Evolutionary conservation across 169 alveolate genomes (phyloP).

Genomic region (Cystoisospora suis): DNA sequence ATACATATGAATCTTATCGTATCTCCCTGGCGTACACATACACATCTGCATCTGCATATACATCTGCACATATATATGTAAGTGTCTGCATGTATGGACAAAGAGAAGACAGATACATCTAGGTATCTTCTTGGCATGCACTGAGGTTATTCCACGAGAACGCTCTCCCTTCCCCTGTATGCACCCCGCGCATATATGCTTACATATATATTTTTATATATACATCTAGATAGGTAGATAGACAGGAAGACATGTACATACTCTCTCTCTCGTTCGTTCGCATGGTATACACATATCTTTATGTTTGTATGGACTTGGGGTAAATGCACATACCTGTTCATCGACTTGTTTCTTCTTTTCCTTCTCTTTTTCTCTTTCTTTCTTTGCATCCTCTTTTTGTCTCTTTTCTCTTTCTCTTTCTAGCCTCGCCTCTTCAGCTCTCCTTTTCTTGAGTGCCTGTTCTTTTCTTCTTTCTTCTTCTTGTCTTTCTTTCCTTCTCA

Average conservation of each 20-base stretch:
- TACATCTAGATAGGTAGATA: no score
- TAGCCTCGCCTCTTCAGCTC: conserved; percentile 13
- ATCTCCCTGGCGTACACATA: neutral
- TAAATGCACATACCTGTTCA: no score
- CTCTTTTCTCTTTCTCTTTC: conserved; percentile 23
- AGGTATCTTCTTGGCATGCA: no score
- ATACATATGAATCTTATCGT: neutral
- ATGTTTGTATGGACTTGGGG: no score
- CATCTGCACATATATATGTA: neutral
- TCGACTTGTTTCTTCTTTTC: conserved; percentile 11
- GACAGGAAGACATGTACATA: no score
- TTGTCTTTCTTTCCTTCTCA: neutral
- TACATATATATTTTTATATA: no score
- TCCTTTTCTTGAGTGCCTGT: neutral
- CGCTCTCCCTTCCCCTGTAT: no score
- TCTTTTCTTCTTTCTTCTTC: conserved; percentile 1
- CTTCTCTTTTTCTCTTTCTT: conserved; percentile 15
- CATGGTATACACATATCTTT: no score
- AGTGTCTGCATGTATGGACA: neutral
- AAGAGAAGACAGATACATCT: no score
- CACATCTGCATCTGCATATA: neutral
- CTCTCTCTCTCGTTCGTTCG: no score
- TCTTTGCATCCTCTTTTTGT: conserved; percentile 25
- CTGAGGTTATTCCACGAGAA: no score
- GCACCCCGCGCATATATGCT: no score